These are phyloP conservation scores for Forsythia viridissima DNA, from an alignment of 257 asterid species.

Conservation along the genomic window DNA sequence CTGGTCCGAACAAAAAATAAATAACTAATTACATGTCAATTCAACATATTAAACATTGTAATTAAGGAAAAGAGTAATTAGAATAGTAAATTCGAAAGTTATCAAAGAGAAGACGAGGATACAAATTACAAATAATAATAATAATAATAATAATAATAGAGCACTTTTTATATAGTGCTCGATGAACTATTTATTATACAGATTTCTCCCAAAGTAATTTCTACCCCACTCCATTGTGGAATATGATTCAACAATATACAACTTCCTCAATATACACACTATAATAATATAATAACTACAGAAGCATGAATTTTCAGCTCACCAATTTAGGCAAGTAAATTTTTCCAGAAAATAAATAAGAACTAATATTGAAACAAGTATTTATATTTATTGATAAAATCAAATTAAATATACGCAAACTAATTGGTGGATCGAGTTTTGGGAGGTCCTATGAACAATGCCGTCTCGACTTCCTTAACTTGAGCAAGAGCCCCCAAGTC, in stretches of 20 bases:
- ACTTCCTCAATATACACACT: constrained; percentile 9
- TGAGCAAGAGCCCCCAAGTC: constrained; percentile 12
- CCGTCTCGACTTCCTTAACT: constrained; percentile 46
- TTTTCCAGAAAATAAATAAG: neutral
- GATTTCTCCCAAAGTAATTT: no score
- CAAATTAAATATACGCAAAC: neutral
- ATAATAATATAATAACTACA: neutral
- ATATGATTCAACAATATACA: neutral
- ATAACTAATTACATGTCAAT: no score
- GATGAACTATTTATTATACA: no score
- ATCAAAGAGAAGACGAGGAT: no score
- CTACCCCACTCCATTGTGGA: neutral
- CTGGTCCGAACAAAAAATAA: no score
- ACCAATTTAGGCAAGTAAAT: neutral
- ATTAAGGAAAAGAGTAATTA: no score
- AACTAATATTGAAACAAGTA: neutral
- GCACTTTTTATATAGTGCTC: no score
- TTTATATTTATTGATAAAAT: neutral
- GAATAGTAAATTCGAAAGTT: no score
- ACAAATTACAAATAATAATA: no score
- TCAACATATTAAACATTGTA: no score
- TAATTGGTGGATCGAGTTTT: constrained; percentile 1
- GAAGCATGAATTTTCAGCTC: neutral
- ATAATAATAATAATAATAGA: no score
- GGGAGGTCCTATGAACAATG: constrained; percentile 51